Evolutionary conservation across 768 basidiomycete genomes (phyloP), one percentile per base, ranked within the genome.

Genomic region (Agrocybe praecox): DNA sequence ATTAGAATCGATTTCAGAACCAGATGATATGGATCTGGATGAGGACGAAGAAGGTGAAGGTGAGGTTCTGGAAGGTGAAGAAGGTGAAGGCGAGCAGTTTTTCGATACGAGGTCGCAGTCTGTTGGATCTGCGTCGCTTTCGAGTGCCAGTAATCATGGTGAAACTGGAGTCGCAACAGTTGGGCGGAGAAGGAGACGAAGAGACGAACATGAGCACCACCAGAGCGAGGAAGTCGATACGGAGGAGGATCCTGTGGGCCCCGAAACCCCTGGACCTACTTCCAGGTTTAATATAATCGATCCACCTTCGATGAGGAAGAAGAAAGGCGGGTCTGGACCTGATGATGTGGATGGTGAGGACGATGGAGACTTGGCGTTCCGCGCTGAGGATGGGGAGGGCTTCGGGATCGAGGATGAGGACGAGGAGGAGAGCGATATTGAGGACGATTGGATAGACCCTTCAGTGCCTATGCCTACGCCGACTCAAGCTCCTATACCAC

Each of bases 1-100:
- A 0, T 72, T 95, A 19, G 89, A 93, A 65, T 91, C 89, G 5
- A 85, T 96, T 21, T 94, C 92, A 9, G 94, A 90, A 54, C 84
- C 86, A 26, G 83, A 89, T 59, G 88, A 88, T 47, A 69, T 85
- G 61, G 84, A 85, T 49, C 64, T 72, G 47, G 81, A 82, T 15
- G 81, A 80, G 24, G 76, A 76, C 22, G 74, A 66, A 6, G 78
- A 68, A 7, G 71, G 63, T n/a, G n/a, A n/a, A 2, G 70, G 67
- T 12, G 73, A 70, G 0, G 62, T 61, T 40, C 51, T 56, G 3
- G 64, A 62, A 15, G 59, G 47, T 2, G 74, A 74, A 4, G 70
- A 75, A 19, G 75, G 67, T 7, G 80, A 80, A 7, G 72, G 67
- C 23, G 83, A 84, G 50, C 80, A 81, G 46, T 77, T 75, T 65